Evolutionary conservation across 1,139 yeast species (phyloP), one percentile per base, ranked within the genome.

Genomic region (Pichia terricola): DNA sequence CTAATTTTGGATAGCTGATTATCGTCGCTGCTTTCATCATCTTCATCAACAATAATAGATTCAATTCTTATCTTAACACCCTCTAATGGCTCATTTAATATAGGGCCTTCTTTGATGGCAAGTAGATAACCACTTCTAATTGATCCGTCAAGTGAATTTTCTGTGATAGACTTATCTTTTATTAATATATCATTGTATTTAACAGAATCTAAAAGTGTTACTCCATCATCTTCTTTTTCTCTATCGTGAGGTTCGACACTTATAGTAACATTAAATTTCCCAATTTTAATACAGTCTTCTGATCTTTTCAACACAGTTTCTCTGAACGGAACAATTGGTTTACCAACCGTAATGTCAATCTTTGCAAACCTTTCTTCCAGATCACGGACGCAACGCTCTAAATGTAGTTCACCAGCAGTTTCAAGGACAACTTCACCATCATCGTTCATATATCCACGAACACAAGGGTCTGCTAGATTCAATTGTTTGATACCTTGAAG

Each of bases 351-450:
- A 8, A 94, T 81, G 45, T 87, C 96, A 53, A 89, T 78, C 28
- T 89, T 89, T 1, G 98, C 97, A 69, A 89, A 94, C 52, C 97
- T 70, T 53, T 88, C 96, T 46, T 77, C 79, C 56, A 89, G 67
- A 65, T 89, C 97, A 56, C 85, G 87, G 54, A 89, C 64, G 61
- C 96, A 88, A 60, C 96, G 74, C 58, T 89, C 97, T 45, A 89
- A 68, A 65, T 89, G 97, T 49, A 89, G 70, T 61, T 89, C 96
- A 43, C 97, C 97, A n/a, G 96, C 96, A 22, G 94, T 88, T 50
- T 94, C 84, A 55, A 89, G 69, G 53, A 89, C 87, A 55, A 84
- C 84, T 62, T 89, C 97, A 48, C 97, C 97, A 9, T 83, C 80
- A 53, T 86, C 95, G 56, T 85, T 91, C 38, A 85, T 70, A 55